Base-by-base conservation (phyloP, 345 rosid species). In the Cardiospermum halicacabum region DNA sequence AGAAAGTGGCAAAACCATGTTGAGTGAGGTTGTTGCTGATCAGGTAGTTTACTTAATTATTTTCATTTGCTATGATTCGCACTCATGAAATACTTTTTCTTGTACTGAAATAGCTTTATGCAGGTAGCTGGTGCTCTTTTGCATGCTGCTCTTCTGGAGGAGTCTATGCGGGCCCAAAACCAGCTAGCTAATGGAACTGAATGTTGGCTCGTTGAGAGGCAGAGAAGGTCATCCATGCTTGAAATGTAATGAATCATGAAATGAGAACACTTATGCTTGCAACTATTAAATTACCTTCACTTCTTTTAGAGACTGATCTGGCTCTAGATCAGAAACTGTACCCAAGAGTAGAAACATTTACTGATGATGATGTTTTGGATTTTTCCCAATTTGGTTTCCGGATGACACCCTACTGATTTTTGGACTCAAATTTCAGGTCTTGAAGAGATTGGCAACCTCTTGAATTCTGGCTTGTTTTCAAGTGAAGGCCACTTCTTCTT, bases 101-200 rank as follows among this genome's bases (percentile, higher is more conserved):
- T 50, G 26, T 16, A 62, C 32, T 71, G 16, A 73, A 68, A 30
- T n/a, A 19, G 51, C 36, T 62, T 66, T 47, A 60, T 69, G 26
- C 71, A 93, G 98, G 98, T 93, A 15, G 97, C 97, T 71, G 96
- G 90, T 79, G 98, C 96, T 68, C 96, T 92, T 57, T 92, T 96
- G 24, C 98, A 92, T 73, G 97, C 98, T 51, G 98, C 98, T 56
- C 86, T 88, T 65, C 75, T 93, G 50, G 98, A 93, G 72, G 96
- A 93, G 62, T 93, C 98, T 34, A 90, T 84, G 92, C 80, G 86
- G 58, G 98, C 97, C 15, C 84, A 84, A 48, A 81, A 90, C 75
- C 94, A n/a, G n/a, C n/a, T n/a, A 86, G 78, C 97, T 93, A 50
- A 73, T 86, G 77, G 85, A 84, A 60, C 94, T 86, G 81, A 93